Conservation (phyloP, 176 grass and related monocot genomes). For the Raddia guianensis region DNA sequence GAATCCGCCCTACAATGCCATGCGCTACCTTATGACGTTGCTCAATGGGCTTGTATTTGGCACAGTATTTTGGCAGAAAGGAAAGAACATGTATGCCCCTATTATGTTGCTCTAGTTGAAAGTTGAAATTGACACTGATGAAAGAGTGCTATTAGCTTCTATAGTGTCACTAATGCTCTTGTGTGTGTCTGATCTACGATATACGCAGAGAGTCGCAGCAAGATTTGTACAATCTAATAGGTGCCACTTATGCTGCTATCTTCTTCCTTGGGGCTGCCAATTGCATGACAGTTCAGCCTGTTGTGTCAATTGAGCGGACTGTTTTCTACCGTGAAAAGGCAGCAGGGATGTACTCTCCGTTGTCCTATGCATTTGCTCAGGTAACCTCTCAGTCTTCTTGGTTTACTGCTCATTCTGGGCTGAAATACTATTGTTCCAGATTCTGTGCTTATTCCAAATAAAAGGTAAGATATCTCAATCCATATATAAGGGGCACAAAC, state of each 20-base stretch:
- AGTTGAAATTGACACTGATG: slow-evolving; percentile 19
- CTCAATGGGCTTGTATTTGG: slow-evolving; percentile 81
- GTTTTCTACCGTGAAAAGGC: slow-evolving; percentile 94
- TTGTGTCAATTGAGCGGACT: slow-evolving; percentile 72
- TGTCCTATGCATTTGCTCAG: slow-evolving; percentile 88
- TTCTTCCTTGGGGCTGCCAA: slow-evolving; percentile 85
- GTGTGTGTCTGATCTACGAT: slow-evolving; percentile 16
- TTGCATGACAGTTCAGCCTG: slow-evolving; percentile 67
- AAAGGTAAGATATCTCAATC: neutral
- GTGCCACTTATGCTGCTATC: slow-evolving; percentile 74
- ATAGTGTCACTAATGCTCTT: slow-evolving; percentile 34
- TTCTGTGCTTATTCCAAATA: neutral
- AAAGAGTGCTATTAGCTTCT: slow-evolving; percentile 4
- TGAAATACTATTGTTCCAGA: neutral
- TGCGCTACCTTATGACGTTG: slow-evolving; percentile 75
- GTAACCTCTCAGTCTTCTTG: slow-evolving; percentile 49
- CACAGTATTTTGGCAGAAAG: slow-evolving; percentile 83
- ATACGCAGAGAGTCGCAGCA: slow-evolving; percentile 57
- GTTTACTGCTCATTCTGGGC: neutral
- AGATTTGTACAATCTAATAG: slow-evolving; percentile 73
- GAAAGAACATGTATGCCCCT: slow-evolving; percentile 61
- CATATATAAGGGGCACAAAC: neutral
- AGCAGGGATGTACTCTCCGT: slow-evolving; percentile 92
- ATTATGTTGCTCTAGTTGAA: slow-evolving; percentile 26
- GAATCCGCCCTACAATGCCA: slow-evolving; percentile 84